Evolutionary conservation across 2,329 filamentous ascomycete species (phyloP).

Genomic region (Stagonosporopsis tanaceti): DNA sequence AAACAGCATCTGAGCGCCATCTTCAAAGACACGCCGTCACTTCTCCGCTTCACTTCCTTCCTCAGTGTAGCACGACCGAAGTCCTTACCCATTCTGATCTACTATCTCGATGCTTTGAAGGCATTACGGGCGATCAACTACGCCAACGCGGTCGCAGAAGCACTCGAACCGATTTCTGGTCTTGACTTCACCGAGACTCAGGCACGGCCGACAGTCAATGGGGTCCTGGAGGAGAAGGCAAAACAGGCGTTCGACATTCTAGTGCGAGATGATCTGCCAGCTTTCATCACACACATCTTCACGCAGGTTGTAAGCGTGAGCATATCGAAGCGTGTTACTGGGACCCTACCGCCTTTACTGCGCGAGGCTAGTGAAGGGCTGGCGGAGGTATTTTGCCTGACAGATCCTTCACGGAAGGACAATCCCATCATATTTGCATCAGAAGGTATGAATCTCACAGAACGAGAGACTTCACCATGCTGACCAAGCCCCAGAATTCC

Average conservation of each 20-base stretch:
- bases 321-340: conserved; percentile 72
- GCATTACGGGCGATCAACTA: conserved; percentile 75
- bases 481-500: conserved; percentile 66
- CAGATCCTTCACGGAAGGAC: conserved; percentile 74
- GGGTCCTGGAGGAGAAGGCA: conserved; percentile 68
- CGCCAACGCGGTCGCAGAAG: conserved; percentile 71
- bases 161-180: conserved; percentile 64
- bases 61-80: conserved; percentile 66
- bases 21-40: conserved; percentile 68
- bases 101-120: conserved; percentile 76
- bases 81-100: conserved; percentile 71
- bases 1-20: conserved; percentile 70
- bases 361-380: conserved; percentile 76
- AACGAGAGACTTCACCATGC: background rate
- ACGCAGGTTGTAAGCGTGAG: conserved; percentile 74
- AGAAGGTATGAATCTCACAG: conserved; percentile 61
- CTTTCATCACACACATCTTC: conserved; percentile 74
- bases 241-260: conserved; percentile 70
- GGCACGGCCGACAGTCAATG: conserved; percentile 64
- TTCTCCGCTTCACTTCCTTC: conserved; percentile 73
- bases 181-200: conserved; percentile 63
- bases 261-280: conserved; percentile 73
- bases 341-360: conserved; percentile 69
- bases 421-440: conserved; percentile 82
- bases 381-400: conserved; percentile 79